Percentiles rank a stretch among this genome's conserved stretches.
These are phyloP conservation scores for Acrocalymma vagum DNA, from an alignment of 2,329 filamentous ascomycete genomes.

Conservation along the genomic window DNA sequence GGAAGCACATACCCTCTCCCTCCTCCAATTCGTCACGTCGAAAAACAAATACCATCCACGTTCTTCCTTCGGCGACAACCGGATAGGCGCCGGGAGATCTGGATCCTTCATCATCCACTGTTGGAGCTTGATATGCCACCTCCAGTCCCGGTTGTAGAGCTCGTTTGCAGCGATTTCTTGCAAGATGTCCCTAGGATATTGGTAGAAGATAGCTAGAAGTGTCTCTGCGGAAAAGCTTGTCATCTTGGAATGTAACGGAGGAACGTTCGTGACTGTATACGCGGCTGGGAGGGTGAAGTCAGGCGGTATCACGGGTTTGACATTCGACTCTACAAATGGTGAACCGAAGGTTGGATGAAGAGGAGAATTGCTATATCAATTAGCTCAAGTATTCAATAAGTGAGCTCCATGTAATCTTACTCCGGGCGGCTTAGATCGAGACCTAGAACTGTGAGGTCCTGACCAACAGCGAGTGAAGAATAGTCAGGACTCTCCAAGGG, in stretches of 20 bases:
- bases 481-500: slow-evolving; percentile 61
- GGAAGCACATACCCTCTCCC: slow-evolving; percentile 53
- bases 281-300: slow-evolving; percentile 70
- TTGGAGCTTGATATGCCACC: slow-evolving; percentile 62
- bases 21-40: slow-evolving; percentile 61
- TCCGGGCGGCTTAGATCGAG: slow-evolving; percentile 70
- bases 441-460: slow-evolving; percentile 70
- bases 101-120: slow-evolving; percentile 66
- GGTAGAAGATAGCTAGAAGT: slow-evolving; percentile 75
- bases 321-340: slow-evolving; percentile 67
- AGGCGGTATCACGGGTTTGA: slow-evolving; percentile 65
- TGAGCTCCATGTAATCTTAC: slow-evolving; percentile 49
- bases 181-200: slow-evolving; percentile 69
- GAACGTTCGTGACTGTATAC: slow-evolving; percentile 73
- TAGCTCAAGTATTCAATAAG: slow-evolving; percentile 16
- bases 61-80: slow-evolving; percentile 57
- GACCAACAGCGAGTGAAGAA: slow-evolving; percentile 64
- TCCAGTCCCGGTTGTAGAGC: slow-evolving; percentile 62
- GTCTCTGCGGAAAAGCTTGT: slow-evolving; percentile 70
- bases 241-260: slow-evolving; percentile 66
- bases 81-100: slow-evolving; percentile 52
- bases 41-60: slow-evolving; percentile 64
- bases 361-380: slow-evolving; percentile 55
- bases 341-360: slow-evolving; percentile 71
- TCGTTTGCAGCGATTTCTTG: slow-evolving; percentile 73